Evolutionary conservation across 768 basidiomycete species (phyloP), one percentile per base, ranked within the genome.

Genomic region (Clitopilus passeckerianus): DNA sequence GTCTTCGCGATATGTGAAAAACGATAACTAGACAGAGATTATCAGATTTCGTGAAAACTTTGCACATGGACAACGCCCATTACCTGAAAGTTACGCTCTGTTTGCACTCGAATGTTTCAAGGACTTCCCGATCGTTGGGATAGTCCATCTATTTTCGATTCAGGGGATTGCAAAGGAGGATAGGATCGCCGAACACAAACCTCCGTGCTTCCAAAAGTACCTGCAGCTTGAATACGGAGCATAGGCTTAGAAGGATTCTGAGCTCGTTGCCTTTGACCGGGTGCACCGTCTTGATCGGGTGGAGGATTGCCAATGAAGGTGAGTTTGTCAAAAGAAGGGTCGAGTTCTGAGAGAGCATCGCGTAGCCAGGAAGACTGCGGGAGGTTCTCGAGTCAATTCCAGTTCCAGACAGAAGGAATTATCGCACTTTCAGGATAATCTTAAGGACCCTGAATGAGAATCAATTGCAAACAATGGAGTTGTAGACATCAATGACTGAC

Each of bases 331-430:
- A 89, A 93, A 0, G 93, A 90, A 16, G 93, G 84, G 64, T 98
- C 95, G 14, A 99, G 79, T 68, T 98, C 96, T 10, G 88, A 86
- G 14, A 98, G 81, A 0, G 95, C 94, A 60, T 97, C 94, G 44
- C 91, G 86, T 34, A 98, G 87, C 92, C 94, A 95, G 5, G 90
- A 95, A 2, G 95, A 96, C 84, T 79, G 58, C 57, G 16, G 37
- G 5, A 18, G 24, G 59, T 59, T 41, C 54, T 35, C 55, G 20
- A 20, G 56, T n/a, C 23, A n/a, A 33, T 50, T 2, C 16, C 6
- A 9, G 34, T 8, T 46, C 23, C 16, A 8, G n/a, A 10, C n/a
- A 18, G 18, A 52, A 34, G 33, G 52, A 34, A 30, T 54, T 18
- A 12, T 61, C 74, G 52, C 59, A 87, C 90, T 78, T 93, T 94